phyloP scores from a whole-genome alignment of 2,329 filamentous ascomycete species.

The Botrytis hyacinthi region DNA sequence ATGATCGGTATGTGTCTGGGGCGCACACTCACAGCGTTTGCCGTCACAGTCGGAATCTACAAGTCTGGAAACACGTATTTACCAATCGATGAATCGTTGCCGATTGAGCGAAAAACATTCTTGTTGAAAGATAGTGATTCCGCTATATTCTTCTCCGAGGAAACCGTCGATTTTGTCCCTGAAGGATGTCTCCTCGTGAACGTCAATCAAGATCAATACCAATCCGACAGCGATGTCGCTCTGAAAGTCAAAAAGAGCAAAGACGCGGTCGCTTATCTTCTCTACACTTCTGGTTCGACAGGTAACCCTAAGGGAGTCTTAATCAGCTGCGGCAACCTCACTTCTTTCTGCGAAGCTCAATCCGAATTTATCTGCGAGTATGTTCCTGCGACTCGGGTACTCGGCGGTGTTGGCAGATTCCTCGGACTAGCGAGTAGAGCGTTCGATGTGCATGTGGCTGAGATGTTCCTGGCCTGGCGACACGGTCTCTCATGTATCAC shows the following conservation, averaged over 20 bases:
- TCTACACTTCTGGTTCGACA: constrained; percentile 78
- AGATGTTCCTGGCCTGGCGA: constrained; percentile 39
- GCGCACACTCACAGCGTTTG: neutral
- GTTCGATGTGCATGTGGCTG: constrained; percentile 38
- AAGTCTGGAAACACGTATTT: constrained; percentile 17
- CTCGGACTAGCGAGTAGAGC: constrained; percentile 40
- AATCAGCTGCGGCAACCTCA: constrained; percentile 17
- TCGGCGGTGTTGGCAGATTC: constrained; percentile 33
- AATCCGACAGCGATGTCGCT: neutral
- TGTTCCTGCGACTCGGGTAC: neutral
- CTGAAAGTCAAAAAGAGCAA: neutral
- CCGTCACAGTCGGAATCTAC: constrained; percentile 10
- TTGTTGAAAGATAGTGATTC: constrained; percentile 3
- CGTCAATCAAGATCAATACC: neutral
- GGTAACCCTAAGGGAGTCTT: constrained; percentile 76
- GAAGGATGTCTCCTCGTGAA: constrained; percentile 1
- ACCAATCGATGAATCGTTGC: constrained; percentile 8
- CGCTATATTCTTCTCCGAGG: neutral
- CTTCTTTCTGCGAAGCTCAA: constrained; percentile 8
- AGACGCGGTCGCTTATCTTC: constrained; percentile 56
- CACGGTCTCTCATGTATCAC: constrained; percentile 36
- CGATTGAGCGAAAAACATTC: constrained; percentile 5
- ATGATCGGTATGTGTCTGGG: constrained; percentile 16
- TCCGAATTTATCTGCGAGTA: constrained; percentile 6
- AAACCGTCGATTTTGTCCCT: neutral